These are phyloP conservation scores for Colletotrichum phormii DNA, from an alignment of 2,329 filamentous ascomycete genomes.

Conservation along the genomic window DNA sequence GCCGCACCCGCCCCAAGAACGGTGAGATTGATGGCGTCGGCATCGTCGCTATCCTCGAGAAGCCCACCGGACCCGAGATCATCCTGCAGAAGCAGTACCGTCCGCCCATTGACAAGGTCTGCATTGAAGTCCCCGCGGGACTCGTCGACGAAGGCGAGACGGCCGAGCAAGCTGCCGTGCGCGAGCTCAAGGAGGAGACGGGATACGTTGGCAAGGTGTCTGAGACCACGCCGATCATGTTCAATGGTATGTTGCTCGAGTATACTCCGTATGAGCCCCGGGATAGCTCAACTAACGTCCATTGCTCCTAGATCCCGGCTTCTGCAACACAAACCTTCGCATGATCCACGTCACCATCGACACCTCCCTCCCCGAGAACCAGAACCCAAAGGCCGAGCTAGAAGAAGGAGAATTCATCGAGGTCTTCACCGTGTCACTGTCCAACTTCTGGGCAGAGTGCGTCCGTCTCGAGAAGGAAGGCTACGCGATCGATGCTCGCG, in stretches of 20 bases:
- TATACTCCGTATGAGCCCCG: background rate
- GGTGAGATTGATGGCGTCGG: conserved; percentile 78
- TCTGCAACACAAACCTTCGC: conserved; percentile 74
- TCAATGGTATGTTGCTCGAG: conserved; percentile 58
- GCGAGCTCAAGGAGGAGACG: conserved; percentile 75
- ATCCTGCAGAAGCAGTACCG: conserved; percentile 76
- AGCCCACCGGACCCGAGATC: conserved; percentile 64
- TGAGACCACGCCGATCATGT: conserved; percentile 74
- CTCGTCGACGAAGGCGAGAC: conserved; percentile 72
- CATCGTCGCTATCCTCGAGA: conserved; percentile 76
- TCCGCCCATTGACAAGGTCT: conserved; percentile 68
- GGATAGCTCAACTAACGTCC: background rate
- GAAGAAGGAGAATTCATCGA: conserved; percentile 89
- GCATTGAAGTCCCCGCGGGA: conserved; percentile 74
- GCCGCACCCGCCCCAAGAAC: conserved; percentile 72
- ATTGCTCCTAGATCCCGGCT: conserved; percentile 62
- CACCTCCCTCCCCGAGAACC: conserved; percentile 75
- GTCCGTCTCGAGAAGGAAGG: conserved; percentile 76
- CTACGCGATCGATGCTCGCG: conserved; percentile 82
- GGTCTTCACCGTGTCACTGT: conserved; percentile 76
- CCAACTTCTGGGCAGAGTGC: conserved; percentile 73
- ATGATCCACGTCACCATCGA: conserved; percentile 82
- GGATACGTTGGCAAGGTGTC: conserved; percentile 69
- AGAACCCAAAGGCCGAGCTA: conserved; percentile 74
- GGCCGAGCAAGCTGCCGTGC: conserved; percentile 69